A percentile compares a stretch with the other conserved stretches of the same genome.
These are phyloP conservation scores for Aristolochia contorta DNA, from an alignment of 164 flowering plant species.

Conservation along the genomic window DNA sequence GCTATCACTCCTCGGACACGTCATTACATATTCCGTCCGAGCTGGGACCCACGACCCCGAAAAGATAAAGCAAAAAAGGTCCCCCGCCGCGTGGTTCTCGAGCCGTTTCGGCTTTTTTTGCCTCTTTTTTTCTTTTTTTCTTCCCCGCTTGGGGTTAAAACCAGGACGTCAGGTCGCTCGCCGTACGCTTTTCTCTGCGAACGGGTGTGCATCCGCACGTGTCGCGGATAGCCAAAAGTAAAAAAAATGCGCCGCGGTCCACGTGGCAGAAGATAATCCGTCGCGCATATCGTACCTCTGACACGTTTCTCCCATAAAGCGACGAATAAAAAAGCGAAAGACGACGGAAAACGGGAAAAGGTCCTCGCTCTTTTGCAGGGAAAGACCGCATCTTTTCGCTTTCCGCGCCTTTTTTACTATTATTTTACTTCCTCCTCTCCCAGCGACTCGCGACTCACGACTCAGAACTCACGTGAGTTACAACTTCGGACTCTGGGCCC, in stretches of 20 bases:
- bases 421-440: no score
- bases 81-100: not conserved
- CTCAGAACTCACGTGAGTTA: no score
- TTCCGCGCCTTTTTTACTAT: not conserved
- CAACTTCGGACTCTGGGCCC: no score
- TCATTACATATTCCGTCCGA: not conserved
- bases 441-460: no score
- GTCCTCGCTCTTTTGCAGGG: not conserved
- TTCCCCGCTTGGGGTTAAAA: no score
- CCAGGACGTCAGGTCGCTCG: no score
- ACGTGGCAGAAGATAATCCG: not conserved
- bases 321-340: not conserved
- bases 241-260: not conserved
- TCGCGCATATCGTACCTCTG: no score
- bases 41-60: not conserved
- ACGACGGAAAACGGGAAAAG: not conserved
- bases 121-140: no score
- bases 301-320: not conserved
- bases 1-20: not conserved
- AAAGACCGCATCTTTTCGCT: constrained; percentile 3
- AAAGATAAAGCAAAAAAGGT: constrained; percentile 1
- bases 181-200: not conserved
- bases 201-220: not conserved
- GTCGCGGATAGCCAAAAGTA: not conserved
- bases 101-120: not conserved